phyloP scores from a whole-genome alignment of 192 early-diverging fungal genomes.

The Coemansia sp. region DNA sequence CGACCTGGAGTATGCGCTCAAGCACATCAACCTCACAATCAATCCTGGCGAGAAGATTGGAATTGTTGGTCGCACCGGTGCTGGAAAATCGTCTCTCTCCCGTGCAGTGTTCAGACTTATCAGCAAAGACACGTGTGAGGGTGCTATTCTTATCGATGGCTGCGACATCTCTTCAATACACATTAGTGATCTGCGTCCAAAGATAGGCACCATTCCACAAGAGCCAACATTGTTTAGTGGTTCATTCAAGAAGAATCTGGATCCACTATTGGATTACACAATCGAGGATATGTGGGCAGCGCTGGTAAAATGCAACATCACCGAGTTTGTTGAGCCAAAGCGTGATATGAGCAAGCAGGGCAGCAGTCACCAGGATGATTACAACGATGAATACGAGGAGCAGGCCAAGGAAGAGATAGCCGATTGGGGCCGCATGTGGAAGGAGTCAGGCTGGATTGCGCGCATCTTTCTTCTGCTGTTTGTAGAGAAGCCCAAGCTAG shows the following conservation, averaged over 20 bases:
- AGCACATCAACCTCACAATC: conserved; percentile 25
- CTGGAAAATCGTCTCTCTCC: conserved; percentile 73
- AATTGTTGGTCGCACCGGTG: conserved; percentile 57
- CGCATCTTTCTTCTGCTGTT: conserved; percentile 5
- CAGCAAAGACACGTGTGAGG: conserved; percentile 56
- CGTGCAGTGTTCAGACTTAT: conserved; percentile 71
- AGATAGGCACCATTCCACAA: conserved; percentile 71
- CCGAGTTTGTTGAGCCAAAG: conserved; percentile 42
- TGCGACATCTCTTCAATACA: conserved; percentile 66
- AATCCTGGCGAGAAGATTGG: conserved; percentile 21
- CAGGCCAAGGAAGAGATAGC: neutral
- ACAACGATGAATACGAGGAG: neutral
- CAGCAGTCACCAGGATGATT: conserved; percentile 52
- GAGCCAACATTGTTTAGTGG: conserved; percentile 69
- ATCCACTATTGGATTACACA: conserved; percentile 69
- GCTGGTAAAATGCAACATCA: conserved; percentile 41
- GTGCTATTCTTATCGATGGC: conserved; percentile 71
- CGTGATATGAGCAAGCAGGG: conserved; percentile 21
- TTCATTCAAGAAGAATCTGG: conserved; percentile 75
- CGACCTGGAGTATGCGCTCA: conserved; percentile 48
- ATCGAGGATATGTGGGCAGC: conserved; percentile 49
- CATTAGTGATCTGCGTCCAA: conserved; percentile 46
- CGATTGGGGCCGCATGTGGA: conserved; percentile 11
- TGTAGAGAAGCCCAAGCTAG: conserved; percentile 1
- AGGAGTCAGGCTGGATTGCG: conserved; percentile 8